Conservation (phyloP, 1,284 basidiomycete species). For the Coniferiporia sulphurascens region DNA sequence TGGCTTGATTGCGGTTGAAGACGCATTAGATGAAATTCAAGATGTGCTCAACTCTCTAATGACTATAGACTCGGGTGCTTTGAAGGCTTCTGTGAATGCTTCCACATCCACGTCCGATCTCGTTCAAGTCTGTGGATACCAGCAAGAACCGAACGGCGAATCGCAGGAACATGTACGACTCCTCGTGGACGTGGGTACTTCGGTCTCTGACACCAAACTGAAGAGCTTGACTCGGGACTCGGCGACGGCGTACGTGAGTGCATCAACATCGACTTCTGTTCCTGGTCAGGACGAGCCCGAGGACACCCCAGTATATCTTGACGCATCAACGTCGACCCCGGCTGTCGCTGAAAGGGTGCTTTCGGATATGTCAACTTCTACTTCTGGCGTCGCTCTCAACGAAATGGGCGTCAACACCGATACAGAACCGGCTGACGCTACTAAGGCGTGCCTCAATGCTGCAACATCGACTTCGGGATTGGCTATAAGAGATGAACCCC, state of each 20-base stretch:
- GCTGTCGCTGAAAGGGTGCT: not conserved
- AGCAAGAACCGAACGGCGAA: not conserved
- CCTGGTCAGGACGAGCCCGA: not conserved
- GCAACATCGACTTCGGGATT: not conserved
- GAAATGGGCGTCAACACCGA: not conserved
- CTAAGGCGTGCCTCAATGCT: not conserved
- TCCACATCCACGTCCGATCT: not conserved
- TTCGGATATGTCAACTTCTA: not conserved
- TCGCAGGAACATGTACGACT: not conserved
- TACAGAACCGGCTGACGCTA: not conserved
- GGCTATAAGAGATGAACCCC: not conserved
- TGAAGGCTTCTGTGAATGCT: not conserved
- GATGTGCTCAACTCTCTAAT: not conserved
- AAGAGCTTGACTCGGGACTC: not conserved
- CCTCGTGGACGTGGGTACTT: not conserved
- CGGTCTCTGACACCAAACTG: not conserved
- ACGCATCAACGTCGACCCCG: not conserved
- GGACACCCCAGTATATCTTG: not conserved
- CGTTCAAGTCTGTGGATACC: not conserved
- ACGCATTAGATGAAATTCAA: not conserved
- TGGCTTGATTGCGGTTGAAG: not conserved
- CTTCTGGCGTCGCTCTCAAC: not conserved
- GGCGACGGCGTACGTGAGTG: not conserved
- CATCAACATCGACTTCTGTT: not conserved
- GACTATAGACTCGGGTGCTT: not conserved